Evolutionary conservation across 768 basidiomycete genomes (phyloP).

Genomic region (Naganishia antarctica): DNA sequence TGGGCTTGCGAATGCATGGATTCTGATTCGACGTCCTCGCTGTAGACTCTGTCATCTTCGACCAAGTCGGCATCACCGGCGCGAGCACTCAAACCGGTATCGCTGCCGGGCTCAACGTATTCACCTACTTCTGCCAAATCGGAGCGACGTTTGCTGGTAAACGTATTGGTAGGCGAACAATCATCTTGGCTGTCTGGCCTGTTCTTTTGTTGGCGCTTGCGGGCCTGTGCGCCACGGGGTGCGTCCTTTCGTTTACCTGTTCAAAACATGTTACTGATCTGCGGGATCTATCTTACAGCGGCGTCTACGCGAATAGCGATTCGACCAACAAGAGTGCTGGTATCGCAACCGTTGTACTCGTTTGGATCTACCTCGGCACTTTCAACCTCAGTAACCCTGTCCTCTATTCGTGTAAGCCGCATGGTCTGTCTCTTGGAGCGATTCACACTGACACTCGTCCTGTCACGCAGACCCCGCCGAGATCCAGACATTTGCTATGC

Average conservation of each 20-base stretch:
- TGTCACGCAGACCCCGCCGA: conserved; percentile 46
- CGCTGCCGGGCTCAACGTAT: conserved; percentile 47
- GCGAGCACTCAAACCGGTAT: conserved; percentile 50
- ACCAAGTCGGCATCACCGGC: conserved; percentile 48
- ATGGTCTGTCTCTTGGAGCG: too few species aligned
- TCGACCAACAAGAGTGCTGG: conserved; percentile 35
- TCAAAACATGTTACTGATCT: neutral
- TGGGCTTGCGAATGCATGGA: neutral
- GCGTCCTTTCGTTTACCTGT: conserved; percentile 19
- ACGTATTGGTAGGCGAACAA: conserved; percentile 43
- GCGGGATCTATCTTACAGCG: conserved; percentile 27
- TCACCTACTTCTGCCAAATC: conserved; percentile 48
- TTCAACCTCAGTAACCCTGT: conserved; percentile 46
- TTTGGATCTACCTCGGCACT: conserved; percentile 48
- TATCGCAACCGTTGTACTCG: conserved; percentile 45
- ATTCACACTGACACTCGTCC: too few species aligned
- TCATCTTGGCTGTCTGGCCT: conserved; percentile 49
- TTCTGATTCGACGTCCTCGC: neutral
- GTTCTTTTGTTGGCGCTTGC: conserved; percentile 40
- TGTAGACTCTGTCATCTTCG: conserved; percentile 40
- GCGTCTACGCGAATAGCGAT: conserved; percentile 39
- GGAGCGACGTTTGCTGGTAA: conserved; percentile 42
- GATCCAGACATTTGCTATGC: conserved; percentile 49
- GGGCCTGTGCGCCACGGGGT: conserved; percentile 43
- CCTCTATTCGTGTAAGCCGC: conserved; percentile 33